Base-by-base conservation (phyloP, 108 stramenopile species). In the Skeletonema grethae region DNA sequence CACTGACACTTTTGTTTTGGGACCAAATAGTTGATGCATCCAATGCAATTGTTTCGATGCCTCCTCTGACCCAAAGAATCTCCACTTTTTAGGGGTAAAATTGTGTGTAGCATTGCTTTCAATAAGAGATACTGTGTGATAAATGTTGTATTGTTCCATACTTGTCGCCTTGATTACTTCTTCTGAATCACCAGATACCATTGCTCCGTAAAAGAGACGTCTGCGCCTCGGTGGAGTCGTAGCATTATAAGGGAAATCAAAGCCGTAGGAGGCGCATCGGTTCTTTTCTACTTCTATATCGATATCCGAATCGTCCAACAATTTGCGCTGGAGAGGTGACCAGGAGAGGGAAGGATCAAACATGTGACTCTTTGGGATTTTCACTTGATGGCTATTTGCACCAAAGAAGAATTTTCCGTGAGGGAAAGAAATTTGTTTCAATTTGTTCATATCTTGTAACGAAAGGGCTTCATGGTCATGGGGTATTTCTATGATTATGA, bases 71-170 rank as follows among this genome's bases (percentile, higher is more conserved):
- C 34, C 65, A 34, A 61, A 71, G 66, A 77, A 77, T 62, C 78
- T 41, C 63, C 76, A 50, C 5, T 43, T 61, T 28, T 80, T 63
- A 0, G 68, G 72, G 1, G 65, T 45, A 38, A 48, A 16, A n/a
- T 36, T 84, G 29, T 85, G 85, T 1, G 86, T 87, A 10, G 61
- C 67, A 74, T 89, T 87, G 72, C 72, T 67, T 60, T 89, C 88
- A 2, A 89, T 71, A 22, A 89, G 75, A 4, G 75, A 63, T 10
- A 86, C 69, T 2, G 79, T 79, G 57, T 86, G 70, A 29, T 75
- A 89, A 13, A 85, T 48, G 7, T 75, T 80, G 76, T 89, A 77
- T 0, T 36, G 72, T 69, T 89, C 88, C 2, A 70, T 75, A 61
- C 80, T 73, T 7, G 58, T 57, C 0, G 79, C 70, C 22, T 56